Percentiles rank a stretch among this genome's conserved stretches.
phyloP scores from a whole-genome alignment of 257 asterid genomes.

The Solanum arcanum region DNA sequence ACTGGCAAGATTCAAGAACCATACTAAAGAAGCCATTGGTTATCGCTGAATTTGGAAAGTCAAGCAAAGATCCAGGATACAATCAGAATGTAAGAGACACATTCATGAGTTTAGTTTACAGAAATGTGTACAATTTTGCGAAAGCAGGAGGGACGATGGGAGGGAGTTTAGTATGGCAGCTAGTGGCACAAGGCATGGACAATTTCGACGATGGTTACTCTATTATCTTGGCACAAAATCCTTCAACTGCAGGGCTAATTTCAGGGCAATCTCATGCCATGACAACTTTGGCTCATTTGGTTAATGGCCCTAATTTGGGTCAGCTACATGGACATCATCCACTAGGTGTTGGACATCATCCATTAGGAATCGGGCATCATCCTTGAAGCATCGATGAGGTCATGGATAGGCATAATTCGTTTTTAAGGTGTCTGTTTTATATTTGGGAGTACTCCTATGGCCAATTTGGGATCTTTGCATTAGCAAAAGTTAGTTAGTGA shows the following conservation, averaged over 20 bases:
- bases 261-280: background rate
- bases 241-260: constrained; percentile 21
- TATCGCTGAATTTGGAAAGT: constrained; percentile 48
- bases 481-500: background rate
- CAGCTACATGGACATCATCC: background rate
- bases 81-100: constrained; percentile 12
- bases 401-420: background rate
- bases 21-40: constrained; percentile 28
- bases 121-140: constrained; percentile 21
- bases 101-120: constrained; percentile 14
- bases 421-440: background rate
- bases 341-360: background rate
- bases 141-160: constrained; percentile 39
- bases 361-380: background rate
- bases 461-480: background rate
- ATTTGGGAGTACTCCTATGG: background rate
- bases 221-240: constrained; percentile 27
- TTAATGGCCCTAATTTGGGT: background rate
- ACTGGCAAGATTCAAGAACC: constrained; percentile 28
- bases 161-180: constrained; percentile 51
- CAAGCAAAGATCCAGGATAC: constrained; percentile 29
- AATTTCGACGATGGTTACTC: constrained; percentile 44
- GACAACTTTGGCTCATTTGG: background rate
- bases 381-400: background rate
- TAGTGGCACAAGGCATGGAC: constrained; percentile 46